A percentile compares a stretch with the other conserved stretches of the same genome.
Conservation (phyloP, 495 filamentous ascomycete genomes). For the Neurospora terricola region DNA sequence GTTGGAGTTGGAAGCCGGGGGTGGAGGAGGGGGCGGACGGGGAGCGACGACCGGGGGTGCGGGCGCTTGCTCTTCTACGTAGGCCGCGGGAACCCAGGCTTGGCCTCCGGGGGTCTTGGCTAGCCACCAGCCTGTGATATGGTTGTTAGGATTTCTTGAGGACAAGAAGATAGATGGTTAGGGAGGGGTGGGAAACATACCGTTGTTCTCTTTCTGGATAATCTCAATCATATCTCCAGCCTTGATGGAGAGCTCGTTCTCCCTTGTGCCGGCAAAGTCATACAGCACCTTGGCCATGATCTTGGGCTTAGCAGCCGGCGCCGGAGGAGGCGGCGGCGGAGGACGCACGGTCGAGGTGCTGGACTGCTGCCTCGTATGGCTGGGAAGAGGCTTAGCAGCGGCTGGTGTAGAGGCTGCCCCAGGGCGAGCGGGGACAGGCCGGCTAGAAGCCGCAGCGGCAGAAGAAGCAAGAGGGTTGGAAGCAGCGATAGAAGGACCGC, state of each 20-base stretch:
- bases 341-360: slow-evolving; percentile 44
- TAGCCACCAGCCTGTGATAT: slow-evolving; percentile 78
- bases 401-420: slow-evolving; percentile 26
- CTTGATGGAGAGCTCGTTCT: slow-evolving; percentile 68
- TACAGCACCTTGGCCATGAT: slow-evolving; percentile 81
- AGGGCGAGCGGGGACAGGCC: slow-evolving; percentile 37
- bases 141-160: slow-evolving; percentile 3
- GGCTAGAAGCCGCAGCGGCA: slow-evolving; percentile 29
- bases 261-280: slow-evolving; percentile 69
- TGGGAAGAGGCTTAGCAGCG: slow-evolving; percentile 24
- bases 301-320: slow-evolving; percentile 53
- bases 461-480: slow-evolving; percentile 3
- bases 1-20: slow-evolving; percentile 39
- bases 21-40: slow-evolving; percentile 38
- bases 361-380: slow-evolving; percentile 35
- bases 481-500: slow-evolving; percentile 7
- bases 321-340: slow-evolving; percentile 62
- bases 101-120: slow-evolving; percentile 61
- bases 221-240: slow-evolving; percentile 76
- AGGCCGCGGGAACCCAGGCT: slow-evolving; percentile 90
- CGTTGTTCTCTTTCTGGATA: slow-evolving; percentile 80
- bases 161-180: not conserved
- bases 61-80: slow-evolving; percentile 69
- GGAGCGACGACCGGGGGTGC: slow-evolving; percentile 47
- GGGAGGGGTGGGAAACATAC: slow-evolving; percentile 41